These are phyloP conservation scores for Macrocybe gigantea DNA, from an alignment of 768 basidiomycete genomes.

Conservation along the genomic window DNA sequence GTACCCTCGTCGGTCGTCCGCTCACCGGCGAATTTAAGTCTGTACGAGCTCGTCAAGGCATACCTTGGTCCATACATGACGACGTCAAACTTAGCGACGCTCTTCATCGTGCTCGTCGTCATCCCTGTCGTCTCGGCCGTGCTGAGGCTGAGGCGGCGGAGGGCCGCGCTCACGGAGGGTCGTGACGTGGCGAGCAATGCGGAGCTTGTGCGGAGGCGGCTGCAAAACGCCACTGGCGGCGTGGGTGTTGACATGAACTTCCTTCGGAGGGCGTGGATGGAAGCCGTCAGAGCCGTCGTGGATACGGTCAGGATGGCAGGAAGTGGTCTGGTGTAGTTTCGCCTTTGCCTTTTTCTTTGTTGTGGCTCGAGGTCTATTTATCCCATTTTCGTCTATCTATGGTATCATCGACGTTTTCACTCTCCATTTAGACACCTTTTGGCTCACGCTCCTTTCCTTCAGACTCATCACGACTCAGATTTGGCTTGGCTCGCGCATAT, in stretches of 20 bases:
- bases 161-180: conserved; percentile 15
- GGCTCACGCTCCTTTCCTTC: too few relatives aligned
- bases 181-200: conserved; percentile 32
- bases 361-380: too few relatives aligned
- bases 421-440: too few relatives aligned
- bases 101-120: conserved; percentile 41
- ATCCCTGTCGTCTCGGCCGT: conserved; percentile 42
- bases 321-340: conserved; percentile 55
- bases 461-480: too few relatives aligned
- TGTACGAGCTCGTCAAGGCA: conserved; percentile 41
- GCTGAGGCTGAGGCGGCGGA: conserved; percentile 43
- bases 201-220: conserved; percentile 51
- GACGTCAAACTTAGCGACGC: conserved; percentile 39
- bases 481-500: too few relatives aligned
- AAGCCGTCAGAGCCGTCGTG: conserved; percentile 28
- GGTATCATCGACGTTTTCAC: too few relatives aligned
- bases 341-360: too few relatives aligned
- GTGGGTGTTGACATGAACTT: conserved; percentile 15
- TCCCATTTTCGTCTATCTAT: too few relatives aligned
- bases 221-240: conserved; percentile 37
- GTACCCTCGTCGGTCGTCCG: conserved; percentile 14
- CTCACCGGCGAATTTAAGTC: conserved; percentile 11
- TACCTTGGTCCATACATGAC: conserved; percentile 44
- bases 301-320: conserved; percentile 78
- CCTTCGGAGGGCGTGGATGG: too few relatives aligned